These are phyloP conservation scores for Zygnema circumcarinatum DNA, from an alignment of 139 green algal species.

Conservation along the genomic window DNA sequence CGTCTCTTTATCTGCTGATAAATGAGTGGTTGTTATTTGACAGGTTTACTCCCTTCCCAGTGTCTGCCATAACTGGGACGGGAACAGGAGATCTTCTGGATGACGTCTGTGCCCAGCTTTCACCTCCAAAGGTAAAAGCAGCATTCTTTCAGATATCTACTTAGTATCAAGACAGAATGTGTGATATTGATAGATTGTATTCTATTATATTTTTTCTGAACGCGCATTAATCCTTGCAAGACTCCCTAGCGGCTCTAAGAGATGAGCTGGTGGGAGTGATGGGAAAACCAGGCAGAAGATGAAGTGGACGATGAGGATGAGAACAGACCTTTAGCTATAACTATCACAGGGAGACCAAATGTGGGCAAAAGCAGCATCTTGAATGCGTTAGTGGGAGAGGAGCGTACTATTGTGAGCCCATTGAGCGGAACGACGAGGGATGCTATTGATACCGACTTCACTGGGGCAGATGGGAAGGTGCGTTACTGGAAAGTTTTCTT, in stretches of 20 bases:
- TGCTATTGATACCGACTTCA: conserved; percentile 87
- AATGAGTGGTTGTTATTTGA: not conserved
- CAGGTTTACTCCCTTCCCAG: conserved; percentile 72
- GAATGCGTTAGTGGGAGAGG: conserved; percentile 87
- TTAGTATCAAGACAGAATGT: no score
- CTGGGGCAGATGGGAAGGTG: conserved; percentile 43
- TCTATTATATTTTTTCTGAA: no score
- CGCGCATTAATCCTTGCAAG: no score
- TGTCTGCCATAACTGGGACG: conserved; percentile 89
- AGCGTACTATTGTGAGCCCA: conserved; percentile 91
- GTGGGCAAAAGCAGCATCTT: conserved; percentile 91
- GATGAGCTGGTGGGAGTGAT: no score
- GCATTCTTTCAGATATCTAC: no score
- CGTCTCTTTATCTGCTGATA: not conserved
- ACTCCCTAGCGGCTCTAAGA: no score
- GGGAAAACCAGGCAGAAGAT: conserved; percentile 20
- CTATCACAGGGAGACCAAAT: conserved; percentile 96
- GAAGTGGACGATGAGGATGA: conserved; percentile 62
- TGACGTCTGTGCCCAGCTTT: conserved; percentile 41
- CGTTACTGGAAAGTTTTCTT: not conserved
- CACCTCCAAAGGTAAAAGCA: conserved; percentile 6
- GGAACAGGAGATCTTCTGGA: conserved; percentile 94
- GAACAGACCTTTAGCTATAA: conserved; percentile 73
- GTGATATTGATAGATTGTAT: no score
- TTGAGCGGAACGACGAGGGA: conserved; percentile 94